These are phyloP conservation scores for Avena insularis DNA, from an alignment of 176 grass and related monocot species.

Conservation along the genomic window DNA sequence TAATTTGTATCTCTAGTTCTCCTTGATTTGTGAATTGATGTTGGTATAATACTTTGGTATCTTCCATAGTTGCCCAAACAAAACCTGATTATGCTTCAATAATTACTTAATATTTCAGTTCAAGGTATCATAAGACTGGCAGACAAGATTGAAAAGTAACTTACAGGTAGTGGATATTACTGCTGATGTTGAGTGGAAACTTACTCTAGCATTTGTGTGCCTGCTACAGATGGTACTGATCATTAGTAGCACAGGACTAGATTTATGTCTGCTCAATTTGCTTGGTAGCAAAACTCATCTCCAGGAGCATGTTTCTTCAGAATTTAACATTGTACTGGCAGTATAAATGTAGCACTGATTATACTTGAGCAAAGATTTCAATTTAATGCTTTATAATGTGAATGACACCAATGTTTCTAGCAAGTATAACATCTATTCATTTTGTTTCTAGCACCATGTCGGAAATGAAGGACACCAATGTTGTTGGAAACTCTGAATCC, in stretches of 20 bases:
- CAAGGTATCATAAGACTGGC: conserved; percentile 72
- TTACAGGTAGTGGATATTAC: too few species aligned
- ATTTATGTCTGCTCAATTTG: too few species aligned
- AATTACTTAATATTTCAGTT: conserved; percentile 50
- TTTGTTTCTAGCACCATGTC: conserved; percentile 51
- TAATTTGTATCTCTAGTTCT: neutral
- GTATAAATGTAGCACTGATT: too few species aligned
- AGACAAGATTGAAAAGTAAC: conserved; percentile 51
- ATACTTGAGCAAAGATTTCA: neutral
- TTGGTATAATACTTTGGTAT: neutral
- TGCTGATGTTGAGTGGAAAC: too few species aligned
- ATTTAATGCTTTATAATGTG: neutral
- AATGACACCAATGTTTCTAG: neutral
- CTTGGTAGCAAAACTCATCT: too few species aligned
- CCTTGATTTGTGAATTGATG: neutral
- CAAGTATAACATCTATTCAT: neutral
- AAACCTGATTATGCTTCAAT: neutral
- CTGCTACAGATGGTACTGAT: too few species aligned
- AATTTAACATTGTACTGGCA: too few species aligned
- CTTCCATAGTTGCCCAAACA: neutral
- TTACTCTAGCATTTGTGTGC: too few species aligned
- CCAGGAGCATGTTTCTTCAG: too few species aligned
- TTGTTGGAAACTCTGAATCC: conserved; percentile 48
- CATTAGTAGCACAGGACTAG: too few species aligned
- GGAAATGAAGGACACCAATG: conserved; percentile 45